Evolutionary conservation across 2,329 filamentous ascomycete species (phyloP).

Genomic region (Cladosporium sphaerospermum): DNA sequence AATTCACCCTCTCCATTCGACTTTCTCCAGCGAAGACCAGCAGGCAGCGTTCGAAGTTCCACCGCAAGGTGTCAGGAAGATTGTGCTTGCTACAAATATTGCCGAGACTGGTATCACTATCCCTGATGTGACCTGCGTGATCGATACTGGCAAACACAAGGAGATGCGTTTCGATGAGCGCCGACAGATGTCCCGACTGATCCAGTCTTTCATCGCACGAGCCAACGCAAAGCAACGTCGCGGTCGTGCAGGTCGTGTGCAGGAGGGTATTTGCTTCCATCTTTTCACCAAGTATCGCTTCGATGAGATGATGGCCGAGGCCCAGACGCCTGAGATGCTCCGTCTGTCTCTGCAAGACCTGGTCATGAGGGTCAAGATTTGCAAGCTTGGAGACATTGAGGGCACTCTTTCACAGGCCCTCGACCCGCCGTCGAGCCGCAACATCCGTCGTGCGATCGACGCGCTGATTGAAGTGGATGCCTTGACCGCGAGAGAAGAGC

Average conservation of each 20-base stretch:
- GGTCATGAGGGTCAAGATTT: conserved; percentile 94
- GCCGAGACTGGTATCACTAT: conserved; percentile 98
- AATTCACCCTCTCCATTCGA: conserved; percentile 85
- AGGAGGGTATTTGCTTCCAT: conserved; percentile 91
- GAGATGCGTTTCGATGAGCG: conserved; percentile 96
- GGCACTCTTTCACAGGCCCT: conserved; percentile 80
- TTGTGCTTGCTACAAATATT: conserved; percentile 95
- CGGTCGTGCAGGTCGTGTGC: conserved; percentile 89
- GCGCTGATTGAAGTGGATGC: conserved; percentile 90
- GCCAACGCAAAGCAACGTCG: conserved; percentile 94
- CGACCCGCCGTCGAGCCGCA: conserved; percentile 84
- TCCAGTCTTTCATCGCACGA: conserved; percentile 90
- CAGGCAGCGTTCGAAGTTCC: conserved; percentile 87
- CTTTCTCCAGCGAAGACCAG: conserved; percentile 92
- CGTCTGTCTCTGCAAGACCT: conserved; percentile 89
- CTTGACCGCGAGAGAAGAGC: conserved; percentile 69
- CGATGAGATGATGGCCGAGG: conserved; percentile 75
- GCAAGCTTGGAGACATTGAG: conserved; percentile 89
- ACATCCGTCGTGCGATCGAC: conserved; percentile 87
- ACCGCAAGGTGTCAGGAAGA: conserved; percentile 75
- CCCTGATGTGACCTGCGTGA: conserved; percentile 92
- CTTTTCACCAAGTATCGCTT: conserved; percentile 87
- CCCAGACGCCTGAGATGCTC: conserved; percentile 95
- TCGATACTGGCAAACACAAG: conserved; percentile 94
- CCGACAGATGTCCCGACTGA: conserved; percentile 79